Base-by-base conservation (phyloP, 139 green algal species). In the Penium margaritaceum region DNA sequence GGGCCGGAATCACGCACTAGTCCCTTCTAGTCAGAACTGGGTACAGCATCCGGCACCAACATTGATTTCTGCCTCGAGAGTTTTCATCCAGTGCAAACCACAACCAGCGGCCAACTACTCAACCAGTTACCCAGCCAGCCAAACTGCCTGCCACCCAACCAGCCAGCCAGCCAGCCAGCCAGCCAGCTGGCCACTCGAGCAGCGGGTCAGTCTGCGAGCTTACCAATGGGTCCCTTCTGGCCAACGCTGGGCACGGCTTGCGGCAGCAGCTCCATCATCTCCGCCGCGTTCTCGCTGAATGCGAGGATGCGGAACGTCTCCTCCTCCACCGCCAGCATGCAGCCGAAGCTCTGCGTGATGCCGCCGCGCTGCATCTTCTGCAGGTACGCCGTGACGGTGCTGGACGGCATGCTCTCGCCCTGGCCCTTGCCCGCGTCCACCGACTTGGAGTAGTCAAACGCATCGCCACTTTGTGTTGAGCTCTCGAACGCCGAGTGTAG, bases 361-460 rank as follows among this genome's bases (percentile, higher is more conserved):
- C 73, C 73, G 21, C 73, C 73, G 17, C 73, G 53, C 46, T 80
- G 73, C 73, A 80, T 80, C 6, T 66, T 66, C 73, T 80, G 73
- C 7, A 80, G 65, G 36, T 80, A 80, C 33, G 73, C 73, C 30
- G 73, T 80, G 29, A 80, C 51, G 30, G 34, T 67, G 6, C 19
- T 61, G 9, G 73, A 46, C 19, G 73, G 73, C 38, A 76, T 55
- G 27, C 51, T 69, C 32, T 80, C 73, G 33, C 64, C 64, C 30
- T 29, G 69, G 64, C 30, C 64, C 30, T 71, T 77, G 55, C 65
- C 74, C 9, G 73, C 73, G 12, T 51, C 51, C 30, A 80, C 73
- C 24, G 73, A 77, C 73, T 80, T 76, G 37, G 29, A 54, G 66
- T 80, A 80, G 39, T 80, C 73, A 30, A 80, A 80, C 9, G 66